Evolutionary conservation across 108 stramenopile species (phyloP).

Genomic region (Mediolabrus comicus): DNA sequence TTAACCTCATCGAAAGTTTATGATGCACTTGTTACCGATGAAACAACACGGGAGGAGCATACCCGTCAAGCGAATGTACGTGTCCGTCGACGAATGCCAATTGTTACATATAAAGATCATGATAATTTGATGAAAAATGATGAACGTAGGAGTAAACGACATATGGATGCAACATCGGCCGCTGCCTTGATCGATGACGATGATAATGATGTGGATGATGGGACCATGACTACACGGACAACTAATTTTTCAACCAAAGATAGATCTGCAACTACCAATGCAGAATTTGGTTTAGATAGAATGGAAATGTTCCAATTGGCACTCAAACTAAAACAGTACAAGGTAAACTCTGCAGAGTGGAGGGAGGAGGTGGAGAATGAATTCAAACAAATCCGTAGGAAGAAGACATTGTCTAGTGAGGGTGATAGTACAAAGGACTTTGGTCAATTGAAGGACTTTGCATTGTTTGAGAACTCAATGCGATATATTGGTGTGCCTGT

Average conservation of each 20-base stretch:
- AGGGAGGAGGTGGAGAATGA: constrained; percentile 20
- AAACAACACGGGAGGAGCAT: constrained; percentile 16
- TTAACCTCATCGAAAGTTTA: constrained; percentile 47
- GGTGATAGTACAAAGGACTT: neutral
- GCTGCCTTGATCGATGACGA: too few relatives aligned
- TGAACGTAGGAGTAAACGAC: neutral
- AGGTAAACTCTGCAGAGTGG: constrained; percentile 11
- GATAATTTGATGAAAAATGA: neutral
- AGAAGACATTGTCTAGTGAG: constrained; percentile 3
- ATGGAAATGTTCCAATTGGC: constrained; percentile 16
- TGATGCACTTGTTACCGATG: constrained; percentile 25
- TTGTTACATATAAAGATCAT: constrained; percentile 3
- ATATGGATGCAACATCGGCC: neutral
- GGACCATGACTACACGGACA: constrained; percentile 37
- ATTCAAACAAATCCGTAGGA: constrained; percentile 7
- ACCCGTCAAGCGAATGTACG: constrained; percentile 26
- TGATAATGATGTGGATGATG: constrained; percentile 11
- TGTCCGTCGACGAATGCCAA: constrained; percentile 28
- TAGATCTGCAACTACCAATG: neutral
- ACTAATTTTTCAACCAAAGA: constrained; percentile 50
- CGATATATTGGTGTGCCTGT: constrained; percentile 38
- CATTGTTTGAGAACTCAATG: constrained; percentile 24
- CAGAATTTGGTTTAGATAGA: constrained; percentile 19
- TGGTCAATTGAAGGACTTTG: constrained; percentile 17
- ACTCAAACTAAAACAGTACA: neutral